phyloP scores from a whole-genome alignment of 1,284 basidiomycete species.

The Ganoderma leucocontextum region DNA sequence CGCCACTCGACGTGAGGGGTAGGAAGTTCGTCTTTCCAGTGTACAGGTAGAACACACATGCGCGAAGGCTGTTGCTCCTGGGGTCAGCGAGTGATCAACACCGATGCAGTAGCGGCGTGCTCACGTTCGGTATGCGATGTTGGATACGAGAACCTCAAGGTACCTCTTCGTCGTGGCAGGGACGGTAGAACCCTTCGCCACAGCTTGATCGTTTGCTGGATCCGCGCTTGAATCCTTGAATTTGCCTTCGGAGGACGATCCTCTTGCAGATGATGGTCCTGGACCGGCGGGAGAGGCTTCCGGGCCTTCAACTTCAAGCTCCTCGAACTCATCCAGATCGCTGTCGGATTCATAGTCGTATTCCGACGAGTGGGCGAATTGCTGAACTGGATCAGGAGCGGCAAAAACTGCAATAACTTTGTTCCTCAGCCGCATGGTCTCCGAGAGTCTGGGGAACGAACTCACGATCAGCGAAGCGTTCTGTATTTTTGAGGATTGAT shows the following conservation, averaged over 20 bases:
- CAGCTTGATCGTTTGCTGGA: background rate
- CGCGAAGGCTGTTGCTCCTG: conserved; percentile 26
- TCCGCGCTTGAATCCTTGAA: background rate
- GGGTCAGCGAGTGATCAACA: background rate
- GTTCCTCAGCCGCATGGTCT: background rate
- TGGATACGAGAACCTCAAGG: conserved; percentile 30
- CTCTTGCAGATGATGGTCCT: background rate
- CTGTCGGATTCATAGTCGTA: conserved; percentile 42
- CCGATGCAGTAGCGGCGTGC: conserved; percentile 9
- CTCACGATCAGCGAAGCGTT: conserved; percentile 34
- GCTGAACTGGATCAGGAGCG: conserved; percentile 1
- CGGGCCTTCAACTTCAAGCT: background rate
- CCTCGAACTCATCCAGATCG: conserved; percentile 38
- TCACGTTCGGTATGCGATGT: conserved; percentile 36
- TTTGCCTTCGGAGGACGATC: conserved; percentile 11
- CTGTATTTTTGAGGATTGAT: conserved; percentile 31
- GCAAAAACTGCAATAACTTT: conserved; percentile 27
- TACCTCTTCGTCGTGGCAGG: background rate
- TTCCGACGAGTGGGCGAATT: conserved; percentile 19
- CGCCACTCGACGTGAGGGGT: conserved; percentile 30
- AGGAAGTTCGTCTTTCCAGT: conserved; percentile 36
- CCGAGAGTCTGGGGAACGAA: background rate
- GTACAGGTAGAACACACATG: conserved; percentile 38
- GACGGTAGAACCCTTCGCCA: conserved; percentile 2
- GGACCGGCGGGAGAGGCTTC: background rate